Percentiles rank a stretch among this genome's conserved stretches.
Evolutionary conservation across 768 basidiomycete species (phyloP).

Genomic region (Mycena maculata): DNA sequence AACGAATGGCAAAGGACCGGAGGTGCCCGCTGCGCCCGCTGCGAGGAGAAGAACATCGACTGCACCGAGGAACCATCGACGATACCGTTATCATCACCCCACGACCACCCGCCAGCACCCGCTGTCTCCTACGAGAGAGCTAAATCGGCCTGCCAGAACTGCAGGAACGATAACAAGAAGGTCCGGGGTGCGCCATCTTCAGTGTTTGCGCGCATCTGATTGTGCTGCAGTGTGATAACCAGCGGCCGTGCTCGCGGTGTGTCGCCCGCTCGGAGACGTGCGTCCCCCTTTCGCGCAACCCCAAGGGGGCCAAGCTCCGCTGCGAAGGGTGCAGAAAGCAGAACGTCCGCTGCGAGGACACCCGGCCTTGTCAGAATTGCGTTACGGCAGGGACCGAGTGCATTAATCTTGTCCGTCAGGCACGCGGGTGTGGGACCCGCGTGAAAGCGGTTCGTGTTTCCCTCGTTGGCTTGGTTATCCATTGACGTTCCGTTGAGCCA

Average conservation of each 20-base stretch:
- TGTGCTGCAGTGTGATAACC: conserved; percentile 65
- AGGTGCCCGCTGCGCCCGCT: conserved; percentile 64
- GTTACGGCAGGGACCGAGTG: conserved; percentile 21
- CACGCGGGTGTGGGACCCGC: conserved; percentile 68
- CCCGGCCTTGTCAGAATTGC: conserved; percentile 24
- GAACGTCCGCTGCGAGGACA: conserved; percentile 28
- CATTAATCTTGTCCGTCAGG: conserved; percentile 33
- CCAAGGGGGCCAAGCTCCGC: conserved; percentile 68
- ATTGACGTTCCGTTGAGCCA: conserved; percentile 40
- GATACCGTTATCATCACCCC: conserved; percentile 39
- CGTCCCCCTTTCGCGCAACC: conserved; percentile 64
- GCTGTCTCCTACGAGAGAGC: conserved; percentile 59
- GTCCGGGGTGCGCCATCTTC: conserved; percentile 41
- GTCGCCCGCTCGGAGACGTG: conserved; percentile 65
- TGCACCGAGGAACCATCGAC: conserved; percentile 59
- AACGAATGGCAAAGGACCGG: conserved; percentile 36
- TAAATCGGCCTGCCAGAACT: conserved; percentile 69
- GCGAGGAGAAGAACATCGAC: conserved; percentile 61
- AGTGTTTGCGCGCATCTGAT: conserved; percentile 11
- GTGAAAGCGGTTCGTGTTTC: conserved; percentile 65
- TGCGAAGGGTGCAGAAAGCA: conserved; percentile 56
- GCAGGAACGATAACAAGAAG: conserved; percentile 77
- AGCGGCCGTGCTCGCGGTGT: conserved; percentile 72
- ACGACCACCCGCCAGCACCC: conserved; percentile 37
- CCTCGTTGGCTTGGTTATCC: conserved; percentile 25